Base-by-base conservation (phyloP, 2,329 filamentous ascomycete genomes). In the Talaromyces sp. region DNA sequence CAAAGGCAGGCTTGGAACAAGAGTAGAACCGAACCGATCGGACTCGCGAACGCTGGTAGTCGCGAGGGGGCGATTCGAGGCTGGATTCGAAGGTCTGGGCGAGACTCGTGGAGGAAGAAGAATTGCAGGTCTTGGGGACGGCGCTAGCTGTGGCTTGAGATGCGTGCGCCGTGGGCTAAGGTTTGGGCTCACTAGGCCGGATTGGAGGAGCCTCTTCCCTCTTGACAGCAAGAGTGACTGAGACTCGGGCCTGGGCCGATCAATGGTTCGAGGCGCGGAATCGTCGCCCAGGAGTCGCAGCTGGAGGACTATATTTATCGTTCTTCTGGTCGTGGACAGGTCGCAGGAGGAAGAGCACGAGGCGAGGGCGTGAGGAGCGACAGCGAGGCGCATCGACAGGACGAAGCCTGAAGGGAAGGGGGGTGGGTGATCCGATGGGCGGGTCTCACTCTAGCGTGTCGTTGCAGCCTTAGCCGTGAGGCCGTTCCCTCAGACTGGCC, bases 141-240 rank as follows among this genome's bases (percentile, higher is more conserved):
- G 49, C 55, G 54, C 49, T 30, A 30, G 28, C 47, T 61, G 60
- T 61, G 60, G 60, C 60, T 61, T 61, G 30, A 61, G 55, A 61
- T 61, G 55, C 55, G 54, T 47, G 44, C 19, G 44, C 44, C n/a
- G 44, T 61, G 60, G 49, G 55, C 60, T 51, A 54, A 58, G 55
- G 36, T 49, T 58, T 49, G 17, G 49, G 49, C 25, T 52, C 60
- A 13, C 60, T 61, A 61, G 49, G 55, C 60, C 52, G 33, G 36
- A 49, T 61, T 47, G 55, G 59, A 44, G 30, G 55, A 58, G 59
- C 59, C 59, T 61, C 59, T 54, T 49, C 47, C 6, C 27, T 4
- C 27, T 27, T 27, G 27, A 27, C 27, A 8, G 28, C 28, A 2
- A 7, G 28, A 30, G 28, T 30, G 0, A 47, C 36, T 17, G 17